Conservation (phyloP, 495 filamentous ascomycete genomes). For the Baudoinia panamericana region DNA sequence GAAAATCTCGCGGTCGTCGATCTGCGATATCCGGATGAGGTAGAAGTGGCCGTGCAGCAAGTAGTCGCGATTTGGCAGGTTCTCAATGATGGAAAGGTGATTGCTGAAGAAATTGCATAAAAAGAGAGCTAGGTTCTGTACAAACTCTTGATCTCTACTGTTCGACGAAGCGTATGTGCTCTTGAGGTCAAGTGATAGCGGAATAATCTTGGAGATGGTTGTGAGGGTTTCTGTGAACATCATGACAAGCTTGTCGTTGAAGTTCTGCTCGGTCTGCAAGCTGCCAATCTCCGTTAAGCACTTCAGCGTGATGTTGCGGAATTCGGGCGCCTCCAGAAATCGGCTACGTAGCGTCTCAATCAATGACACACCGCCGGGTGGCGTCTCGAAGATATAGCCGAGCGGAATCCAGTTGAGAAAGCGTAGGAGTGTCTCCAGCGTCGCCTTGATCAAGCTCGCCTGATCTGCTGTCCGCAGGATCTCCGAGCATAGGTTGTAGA, state of each 20-base stretch:
- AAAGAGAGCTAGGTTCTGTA: conserved; percentile 91
- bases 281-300: conserved; percentile 95
- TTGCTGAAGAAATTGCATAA: conserved; percentile 89
- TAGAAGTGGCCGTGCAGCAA: conserved; percentile 95
- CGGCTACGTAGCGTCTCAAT: conserved; percentile 86
- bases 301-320: conserved; percentile 91
- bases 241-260: conserved; percentile 83
- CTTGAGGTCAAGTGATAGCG: conserved; percentile 77
- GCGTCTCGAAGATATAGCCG: conserved; percentile 96
- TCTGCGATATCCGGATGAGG: conserved; percentile 92
- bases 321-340: conserved; percentile 82
- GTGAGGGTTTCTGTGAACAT: conserved; percentile 96
- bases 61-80: conserved; percentile 84
- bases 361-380: conserved; percentile 39
- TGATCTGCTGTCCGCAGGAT: conserved; percentile 80
- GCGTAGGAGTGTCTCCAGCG: conserved; percentile 81
- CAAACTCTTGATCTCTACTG: conserved; percentile 88
- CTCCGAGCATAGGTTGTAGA: conserved; percentile 93
- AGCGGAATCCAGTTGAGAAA: conserved; percentile 99
- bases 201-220: conserved; percentile 79
- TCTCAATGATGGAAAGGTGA: conserved; percentile 87
- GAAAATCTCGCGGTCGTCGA: conserved; percentile 97
- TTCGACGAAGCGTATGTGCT: conserved; percentile 80
- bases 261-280: conserved; percentile 65
- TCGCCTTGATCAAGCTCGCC: conserved; percentile 79